A percentile compares a stretch with the other conserved stretches of the same genome.
Conservation (phyloP, 306 rosid species). For the Cicer yamashitae region DNA sequence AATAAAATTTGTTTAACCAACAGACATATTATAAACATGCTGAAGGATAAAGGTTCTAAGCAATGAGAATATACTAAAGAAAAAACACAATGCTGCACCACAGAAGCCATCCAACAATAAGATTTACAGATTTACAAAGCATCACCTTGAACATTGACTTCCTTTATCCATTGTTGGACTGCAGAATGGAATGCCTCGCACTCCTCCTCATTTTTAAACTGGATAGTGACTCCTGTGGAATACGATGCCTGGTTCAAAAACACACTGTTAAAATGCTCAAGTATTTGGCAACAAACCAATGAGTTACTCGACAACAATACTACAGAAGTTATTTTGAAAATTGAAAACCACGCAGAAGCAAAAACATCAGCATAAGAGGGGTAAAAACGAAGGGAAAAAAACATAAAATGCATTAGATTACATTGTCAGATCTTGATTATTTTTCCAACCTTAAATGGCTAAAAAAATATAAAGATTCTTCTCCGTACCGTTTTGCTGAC, state of each 20-base stretch:
- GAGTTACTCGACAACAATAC: neutral
- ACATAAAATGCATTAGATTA: constrained; percentile 13
- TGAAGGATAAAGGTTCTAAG: neutral
- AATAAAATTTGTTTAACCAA: constrained; percentile 29
- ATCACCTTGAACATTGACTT: constrained; percentile 68
- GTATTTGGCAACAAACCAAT: constrained; percentile 20
- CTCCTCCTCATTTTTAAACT: constrained; percentile 78
- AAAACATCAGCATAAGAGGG: neutral
- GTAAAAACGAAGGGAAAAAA: neutral
- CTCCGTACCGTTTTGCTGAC: constrained; percentile 58
- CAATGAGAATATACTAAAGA: neutral
- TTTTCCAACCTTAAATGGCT: constrained; percentile 23
- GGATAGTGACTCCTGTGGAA: constrained; percentile 66
- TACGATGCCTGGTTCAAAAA: constrained; percentile 64
- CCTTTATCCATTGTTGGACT: constrained; percentile 77
- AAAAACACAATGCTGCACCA: constrained; percentile 3
- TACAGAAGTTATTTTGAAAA: neutral
- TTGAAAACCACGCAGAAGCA: neutral
- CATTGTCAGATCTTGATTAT: neutral
- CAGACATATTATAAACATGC: neutral
- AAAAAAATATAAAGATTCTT: constrained; percentile 7
- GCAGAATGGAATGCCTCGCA: constrained; percentile 71
- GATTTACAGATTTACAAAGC: constrained; percentile 36
- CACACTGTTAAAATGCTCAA: constrained; percentile 41
- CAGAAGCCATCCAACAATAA: neutral